Percentiles rank a stretch among this genome's conserved stretches.
phyloP scores from a whole-genome alignment of 257 asterid genomes.

The Echium plantagineum region DNA sequence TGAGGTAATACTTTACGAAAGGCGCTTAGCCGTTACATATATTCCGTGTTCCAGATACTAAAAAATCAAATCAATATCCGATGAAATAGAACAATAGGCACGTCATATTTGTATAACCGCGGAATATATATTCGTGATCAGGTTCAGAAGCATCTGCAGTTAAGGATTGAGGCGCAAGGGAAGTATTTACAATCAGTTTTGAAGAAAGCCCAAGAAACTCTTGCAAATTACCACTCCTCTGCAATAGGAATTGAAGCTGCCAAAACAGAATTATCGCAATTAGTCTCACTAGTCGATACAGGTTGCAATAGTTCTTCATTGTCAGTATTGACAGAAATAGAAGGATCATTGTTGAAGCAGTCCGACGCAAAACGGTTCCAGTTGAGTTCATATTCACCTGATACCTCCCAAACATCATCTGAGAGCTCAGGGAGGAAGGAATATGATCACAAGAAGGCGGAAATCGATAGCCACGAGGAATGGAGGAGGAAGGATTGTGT shows the following conservation, averaged over 20 bases:
- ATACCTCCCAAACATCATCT: slow-evolving; percentile 69
- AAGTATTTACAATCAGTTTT: slow-evolving; percentile 78
- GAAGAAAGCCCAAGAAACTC: slow-evolving; percentile 71
- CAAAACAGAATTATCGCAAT: slow-evolving; percentile 60
- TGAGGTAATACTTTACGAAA: slow-evolving; percentile 35
- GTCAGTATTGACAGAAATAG: slow-evolving; percentile 55
- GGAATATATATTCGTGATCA: slow-evolving; percentile 10
- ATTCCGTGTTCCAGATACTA: too few species aligned
- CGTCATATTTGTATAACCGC: background rate
- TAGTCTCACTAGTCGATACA: slow-evolving; percentile 59
- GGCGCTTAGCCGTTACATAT: background rate
- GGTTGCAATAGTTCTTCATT: slow-evolving; percentile 49
- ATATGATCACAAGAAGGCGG: slow-evolving; percentile 10
- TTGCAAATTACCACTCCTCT: slow-evolving; percentile 50
- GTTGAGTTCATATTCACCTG: slow-evolving; percentile 38
- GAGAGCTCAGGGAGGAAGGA: slow-evolving; percentile 49
- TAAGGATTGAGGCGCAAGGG: slow-evolving; percentile 90
- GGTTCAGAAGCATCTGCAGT: slow-evolving; percentile 85
- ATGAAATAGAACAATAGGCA: background rate
- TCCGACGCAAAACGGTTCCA: slow-evolving; percentile 15
- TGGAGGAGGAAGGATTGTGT: slow-evolving; percentile 22
- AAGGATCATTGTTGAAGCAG: slow-evolving; percentile 27
- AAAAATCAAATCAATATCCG: too few species aligned
- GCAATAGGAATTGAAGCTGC: slow-evolving; percentile 52
- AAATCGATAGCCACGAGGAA: slow-evolving; percentile 7